Percentiles rank a stretch among this genome's conserved stretches.
These are phyloP conservation scores for Erysimum pusillum DNA, from an alignment of 441 rosid genomes.

Conservation along the genomic window DNA sequence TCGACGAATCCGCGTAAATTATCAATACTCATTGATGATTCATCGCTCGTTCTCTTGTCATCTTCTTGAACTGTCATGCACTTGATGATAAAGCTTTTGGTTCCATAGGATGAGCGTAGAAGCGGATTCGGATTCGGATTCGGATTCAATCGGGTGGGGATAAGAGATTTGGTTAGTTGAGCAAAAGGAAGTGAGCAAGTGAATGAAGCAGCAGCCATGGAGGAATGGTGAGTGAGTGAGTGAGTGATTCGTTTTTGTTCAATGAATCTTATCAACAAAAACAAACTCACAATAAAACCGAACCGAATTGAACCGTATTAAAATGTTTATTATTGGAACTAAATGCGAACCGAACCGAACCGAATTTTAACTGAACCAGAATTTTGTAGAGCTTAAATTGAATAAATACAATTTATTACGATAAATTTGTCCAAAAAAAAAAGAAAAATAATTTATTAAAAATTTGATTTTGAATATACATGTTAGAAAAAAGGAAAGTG, in stretches of 20 bases:
- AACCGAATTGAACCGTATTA: neutral
- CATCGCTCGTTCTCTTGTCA: constrained; percentile 47
- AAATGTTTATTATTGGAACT: neutral
- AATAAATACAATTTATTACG: no score
- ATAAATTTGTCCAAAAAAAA: no score
- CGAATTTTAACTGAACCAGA: neutral
- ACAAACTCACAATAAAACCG: neutral
- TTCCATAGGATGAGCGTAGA: constrained; percentile 1
- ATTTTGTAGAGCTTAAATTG: neutral
- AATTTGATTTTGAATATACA: no score
- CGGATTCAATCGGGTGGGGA: neutral
- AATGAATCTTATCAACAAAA: constrained; percentile 34
- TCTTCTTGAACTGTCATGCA: constrained; percentile 50
- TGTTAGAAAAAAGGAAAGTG: no score
- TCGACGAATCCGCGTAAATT: constrained; percentile 73
- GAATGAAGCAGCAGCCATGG: constrained; percentile 43
- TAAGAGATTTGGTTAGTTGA: constrained; percentile 31
- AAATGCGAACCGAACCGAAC: neutral
- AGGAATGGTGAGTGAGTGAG: neutral
- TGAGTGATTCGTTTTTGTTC: constrained; percentile 5
- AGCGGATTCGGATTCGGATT: neutral
- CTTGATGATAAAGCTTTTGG: constrained; percentile 42
- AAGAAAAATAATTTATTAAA: no score
- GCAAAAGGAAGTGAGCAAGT: constrained; percentile 41
- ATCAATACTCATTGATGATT: constrained; percentile 67